Evolutionary conservation across 2,329 filamentous ascomycete genomes (phyloP).

Genomic region (Cordyceps cateniannulata): DNA sequence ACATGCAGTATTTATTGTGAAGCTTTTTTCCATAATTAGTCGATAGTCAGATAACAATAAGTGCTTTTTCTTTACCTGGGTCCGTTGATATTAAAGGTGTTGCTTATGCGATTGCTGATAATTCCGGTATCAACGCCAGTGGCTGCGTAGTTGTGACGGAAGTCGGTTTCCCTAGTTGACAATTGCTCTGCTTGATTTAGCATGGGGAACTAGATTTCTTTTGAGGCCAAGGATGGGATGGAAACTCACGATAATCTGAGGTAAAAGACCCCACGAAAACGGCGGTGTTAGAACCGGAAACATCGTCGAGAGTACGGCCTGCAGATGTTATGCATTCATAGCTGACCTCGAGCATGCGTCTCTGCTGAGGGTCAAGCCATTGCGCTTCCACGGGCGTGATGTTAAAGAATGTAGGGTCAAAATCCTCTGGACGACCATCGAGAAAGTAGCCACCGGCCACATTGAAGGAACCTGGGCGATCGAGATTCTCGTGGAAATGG

Average conservation of each 20-base stretch:
- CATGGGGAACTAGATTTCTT: too few relatives aligned
- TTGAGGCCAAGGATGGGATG: too few relatives aligned
- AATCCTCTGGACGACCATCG: too few relatives aligned
- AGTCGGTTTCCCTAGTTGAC: constrained; percentile 22
- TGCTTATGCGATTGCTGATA: constrained; percentile 28
- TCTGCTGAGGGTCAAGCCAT: neutral
- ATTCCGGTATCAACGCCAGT: constrained; percentile 23
- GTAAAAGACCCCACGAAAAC: constrained; percentile 29
- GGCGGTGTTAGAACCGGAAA: constrained; percentile 19
- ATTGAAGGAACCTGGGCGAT: too few relatives aligned
- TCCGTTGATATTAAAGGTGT: constrained; percentile 30
- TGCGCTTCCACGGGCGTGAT: neutral
- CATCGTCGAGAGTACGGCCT: constrained; percentile 12
- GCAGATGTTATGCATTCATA: neutral
- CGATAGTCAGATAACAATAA: too few relatives aligned
- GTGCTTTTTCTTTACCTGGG: constrained; percentile 16
- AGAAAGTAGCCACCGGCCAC: too few relatives aligned
- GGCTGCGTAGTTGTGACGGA: constrained; percentile 26
- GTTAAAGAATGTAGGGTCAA: neutral
- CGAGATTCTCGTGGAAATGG: too few relatives aligned
- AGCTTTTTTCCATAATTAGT: constrained; percentile 12
- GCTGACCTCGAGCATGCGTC: neutral
- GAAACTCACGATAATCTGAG: too few relatives aligned
- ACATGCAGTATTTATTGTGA: constrained; percentile 35
- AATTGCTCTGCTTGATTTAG: too few relatives aligned